phyloP scores from a whole-genome alignment of 148 eudicot species.

The Gaultheria prostrata region DNA sequence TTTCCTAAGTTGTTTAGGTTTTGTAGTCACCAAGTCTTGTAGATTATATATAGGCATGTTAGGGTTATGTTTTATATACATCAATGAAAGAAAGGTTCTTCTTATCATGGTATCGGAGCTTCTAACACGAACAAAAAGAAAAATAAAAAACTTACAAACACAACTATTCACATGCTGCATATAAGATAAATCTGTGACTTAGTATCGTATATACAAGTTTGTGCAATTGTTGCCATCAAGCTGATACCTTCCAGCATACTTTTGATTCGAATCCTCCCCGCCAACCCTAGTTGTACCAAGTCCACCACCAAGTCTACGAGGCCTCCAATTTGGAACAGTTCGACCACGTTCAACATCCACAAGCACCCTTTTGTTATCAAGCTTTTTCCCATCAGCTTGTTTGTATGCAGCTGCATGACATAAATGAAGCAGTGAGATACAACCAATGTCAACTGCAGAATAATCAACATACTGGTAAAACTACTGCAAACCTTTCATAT shows the following conservation, averaged over 20 bases:
- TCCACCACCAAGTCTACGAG: conserved; percentile 98
- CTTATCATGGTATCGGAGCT: no score
- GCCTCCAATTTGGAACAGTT: conserved; percentile 98
- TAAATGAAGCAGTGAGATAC: background rate
- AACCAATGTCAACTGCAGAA: no score
- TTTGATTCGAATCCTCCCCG: conserved; percentile 65
- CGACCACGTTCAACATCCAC: conserved; percentile 99
- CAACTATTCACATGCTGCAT: background rate
- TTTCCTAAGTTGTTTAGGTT: no score
- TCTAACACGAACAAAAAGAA: background rate
- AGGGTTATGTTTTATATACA: no score
- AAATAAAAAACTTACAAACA: background rate
- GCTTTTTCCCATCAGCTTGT: conserved; percentile 96
- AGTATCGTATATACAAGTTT: background rate
- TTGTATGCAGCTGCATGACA: conserved; percentile 83
- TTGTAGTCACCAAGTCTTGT: no score
- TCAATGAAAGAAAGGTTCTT: no score
- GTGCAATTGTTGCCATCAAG: conserved; percentile 7
- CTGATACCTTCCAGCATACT: conserved; percentile 47
- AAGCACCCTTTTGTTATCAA: conserved; percentile 94
- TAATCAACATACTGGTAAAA: background rate
- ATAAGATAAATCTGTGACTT: background rate
- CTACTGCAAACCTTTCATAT: conserved; percentile 79
- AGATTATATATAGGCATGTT: no score
- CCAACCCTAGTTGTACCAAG: conserved; percentile 91